Percentiles rank a stretch among this genome's conserved stretches.
Conservation (phyloP, 768 basidiomycete species). For the Pholiota conissans region DNA sequence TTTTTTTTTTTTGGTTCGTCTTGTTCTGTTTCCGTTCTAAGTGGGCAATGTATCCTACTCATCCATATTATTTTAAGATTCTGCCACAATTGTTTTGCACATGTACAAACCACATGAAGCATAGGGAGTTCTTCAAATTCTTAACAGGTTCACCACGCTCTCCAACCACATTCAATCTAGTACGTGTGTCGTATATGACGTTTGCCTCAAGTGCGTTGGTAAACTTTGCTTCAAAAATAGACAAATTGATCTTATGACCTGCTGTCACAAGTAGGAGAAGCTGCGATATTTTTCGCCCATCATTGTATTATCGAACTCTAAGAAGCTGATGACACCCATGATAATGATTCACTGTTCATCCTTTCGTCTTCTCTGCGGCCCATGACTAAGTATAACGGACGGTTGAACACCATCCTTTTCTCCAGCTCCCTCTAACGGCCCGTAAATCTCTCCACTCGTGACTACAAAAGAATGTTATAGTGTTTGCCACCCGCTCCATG, state of each 20-base stretch:
- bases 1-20: slow-evolving; percentile 2
- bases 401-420: not conserved
- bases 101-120: too few species aligned
- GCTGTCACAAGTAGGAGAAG: not conserved
- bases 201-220: not conserved
- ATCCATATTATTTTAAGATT: slow-evolving; percentile 7
- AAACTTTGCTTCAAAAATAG: not conserved
- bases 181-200: too few species aligned
- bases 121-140: too few species aligned
- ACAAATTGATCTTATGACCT: not conserved
- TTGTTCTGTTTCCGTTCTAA: slow-evolving; percentile 1
- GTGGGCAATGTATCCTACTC: slow-evolving; percentile 16
- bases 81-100: not conserved
- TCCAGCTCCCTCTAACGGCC: slow-evolving; percentile 1
- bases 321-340: not conserved
- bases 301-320: not conserved
- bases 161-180: too few species aligned
- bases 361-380: not conserved
- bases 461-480: not conserved
- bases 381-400: not conserved
- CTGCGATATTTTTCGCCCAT: not conserved
- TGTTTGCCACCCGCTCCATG: not conserved
- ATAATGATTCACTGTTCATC: not conserved
- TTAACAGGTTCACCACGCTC: too few species aligned
- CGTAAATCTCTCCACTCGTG: slow-evolving; percentile 8